These are phyloP conservation scores for Henckelia pumila DNA, from an alignment of 257 asterid genomes.

Conservation along the genomic window DNA sequence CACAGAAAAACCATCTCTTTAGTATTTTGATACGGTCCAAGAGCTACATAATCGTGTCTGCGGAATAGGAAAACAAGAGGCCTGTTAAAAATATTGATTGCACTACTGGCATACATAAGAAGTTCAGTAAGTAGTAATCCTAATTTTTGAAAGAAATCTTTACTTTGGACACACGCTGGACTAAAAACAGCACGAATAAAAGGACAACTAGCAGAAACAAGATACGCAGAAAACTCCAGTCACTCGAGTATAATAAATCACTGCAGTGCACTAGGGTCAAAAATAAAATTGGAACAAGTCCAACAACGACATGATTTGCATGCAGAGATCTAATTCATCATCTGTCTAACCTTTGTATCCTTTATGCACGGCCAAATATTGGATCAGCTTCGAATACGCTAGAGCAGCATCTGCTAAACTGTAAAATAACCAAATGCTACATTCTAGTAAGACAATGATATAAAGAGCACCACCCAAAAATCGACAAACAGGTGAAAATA, in stretches of 20 bases:
- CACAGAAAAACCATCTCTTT: no score
- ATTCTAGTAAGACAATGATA: constrained; percentile 5
- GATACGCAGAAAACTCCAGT: constrained; percentile 11
- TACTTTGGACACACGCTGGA: constrained; percentile 13
- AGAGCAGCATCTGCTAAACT: constrained; percentile 78
- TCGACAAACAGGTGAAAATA: constrained; percentile 10
- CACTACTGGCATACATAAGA: constrained; percentile 3
- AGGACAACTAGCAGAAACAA: constrained; percentile 11
- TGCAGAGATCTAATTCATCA: constrained; percentile 18
- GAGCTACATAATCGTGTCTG: no score
- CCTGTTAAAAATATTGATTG: neutral
- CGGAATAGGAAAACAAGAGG: neutral
- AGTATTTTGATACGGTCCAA: no score
- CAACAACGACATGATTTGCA: constrained; percentile 7
- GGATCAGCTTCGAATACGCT: constrained; percentile 90
- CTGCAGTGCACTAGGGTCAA: constrained; percentile 11
- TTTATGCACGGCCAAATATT: constrained; percentile 74
- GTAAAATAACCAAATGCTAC: constrained; percentile 27
- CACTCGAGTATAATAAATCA: constrained; percentile 12
- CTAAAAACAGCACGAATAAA: neutral
- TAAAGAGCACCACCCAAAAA: constrained; percentile 14
- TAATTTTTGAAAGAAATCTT: constrained; percentile 5
- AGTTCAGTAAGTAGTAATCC: constrained; percentile 6
- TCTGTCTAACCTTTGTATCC: constrained; percentile 75
- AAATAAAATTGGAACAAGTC: constrained; percentile 3